A percentile compares a stretch with the other conserved stretches of the same genome.
Evolutionary conservation across 2,329 filamentous ascomycete genomes (phyloP).

Genomic region (Ophiostoma ips): DNA sequence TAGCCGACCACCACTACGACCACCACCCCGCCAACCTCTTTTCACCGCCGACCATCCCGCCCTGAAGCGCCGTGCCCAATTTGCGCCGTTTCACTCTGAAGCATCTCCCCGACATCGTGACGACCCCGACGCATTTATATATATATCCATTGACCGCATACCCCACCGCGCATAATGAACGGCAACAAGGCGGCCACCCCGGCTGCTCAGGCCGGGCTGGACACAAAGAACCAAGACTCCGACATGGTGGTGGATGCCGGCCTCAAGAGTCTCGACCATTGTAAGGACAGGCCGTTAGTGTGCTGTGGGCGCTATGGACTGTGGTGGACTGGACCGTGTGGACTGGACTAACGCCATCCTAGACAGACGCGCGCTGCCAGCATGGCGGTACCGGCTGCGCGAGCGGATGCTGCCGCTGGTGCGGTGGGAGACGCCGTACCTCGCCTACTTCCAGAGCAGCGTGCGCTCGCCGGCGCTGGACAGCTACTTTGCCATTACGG

Average conservation of each 20-base stretch:
- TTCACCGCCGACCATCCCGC: too few relatives aligned
- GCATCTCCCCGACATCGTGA: too few relatives aligned
- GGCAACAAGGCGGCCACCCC: too few relatives aligned
- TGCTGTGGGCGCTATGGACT: background rate
- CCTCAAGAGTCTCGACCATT: slow-evolving; percentile 66
- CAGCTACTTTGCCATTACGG: slow-evolving; percentile 91
- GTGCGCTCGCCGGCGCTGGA: slow-evolving; percentile 75
- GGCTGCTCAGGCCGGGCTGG: too few relatives aligned
- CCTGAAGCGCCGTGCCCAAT: too few relatives aligned
- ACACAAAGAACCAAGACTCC: too few relatives aligned
- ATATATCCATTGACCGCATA: too few relatives aligned
- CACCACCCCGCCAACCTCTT: too few relatives aligned
- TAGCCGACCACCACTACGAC: too few relatives aligned
- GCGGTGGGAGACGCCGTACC: slow-evolving; percentile 87
- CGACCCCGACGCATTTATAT: too few relatives aligned
- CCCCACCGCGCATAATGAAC: too few relatives aligned
- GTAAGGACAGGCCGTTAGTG: slow-evolving; percentile 28
- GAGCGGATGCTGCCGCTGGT: slow-evolving; percentile 73
- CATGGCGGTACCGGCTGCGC: slow-evolving; percentile 79
- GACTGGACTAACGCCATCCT: background rate
- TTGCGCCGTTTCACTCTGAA: too few relatives aligned
- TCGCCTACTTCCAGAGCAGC: slow-evolving; percentile 71
- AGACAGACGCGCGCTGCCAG: slow-evolving; percentile 74
- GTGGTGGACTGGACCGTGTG: background rate
- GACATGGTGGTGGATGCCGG: slow-evolving; percentile 57